Evolutionary conservation across 2,329 filamentous ascomycete species (phyloP), one percentile per base, ranked within the genome.

Genomic region (Coleophoma cylindrospora): DNA sequence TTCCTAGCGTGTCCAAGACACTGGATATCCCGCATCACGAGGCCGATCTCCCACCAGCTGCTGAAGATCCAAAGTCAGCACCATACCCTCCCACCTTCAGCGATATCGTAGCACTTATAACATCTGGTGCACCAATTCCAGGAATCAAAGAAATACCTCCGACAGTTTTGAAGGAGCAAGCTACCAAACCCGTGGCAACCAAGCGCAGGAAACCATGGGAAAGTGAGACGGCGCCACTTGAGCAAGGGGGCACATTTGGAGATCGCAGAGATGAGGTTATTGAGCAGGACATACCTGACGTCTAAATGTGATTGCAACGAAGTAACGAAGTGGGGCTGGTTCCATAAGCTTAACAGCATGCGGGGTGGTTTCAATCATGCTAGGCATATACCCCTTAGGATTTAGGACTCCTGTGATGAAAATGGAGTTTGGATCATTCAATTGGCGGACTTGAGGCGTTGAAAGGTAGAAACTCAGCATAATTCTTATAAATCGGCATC

Each of bases 131-230:
- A 59, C 85, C 88, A 0, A 86, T 96, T 40, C 90, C 91, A 1
- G 91, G 91, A 1, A 95, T 96, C 62, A 84, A 84, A 58, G 82
- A 95, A 55, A 92, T 96, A 48, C 90, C 91, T 4, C 81, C 89
- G 57, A 94, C 86, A 0, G 74, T 96, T 5, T 74, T 91, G 17
- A 76, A 83, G 48, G 86, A 86, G 4, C 80, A 89, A 53, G 85
- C 87, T 53, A 79, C 60, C 8, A 52, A 54, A 19, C 55, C 64
- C 1, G 50, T 50, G 7, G 51, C 55, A 12, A 53, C 55, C 6
- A 76, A 71, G 12, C 76, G 78, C 0, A 71, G 64, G 47, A 83
- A 83, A 68, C 91, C 91, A 1, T 96, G 91, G 91, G 91, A 96
- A 71, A 87, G 75, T 59, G 74, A 80, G 14, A 67, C 55, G 3